phyloP scores from a whole-genome alignment of 352 stramenopile species.

The Globisporangium barbulae region DNA sequence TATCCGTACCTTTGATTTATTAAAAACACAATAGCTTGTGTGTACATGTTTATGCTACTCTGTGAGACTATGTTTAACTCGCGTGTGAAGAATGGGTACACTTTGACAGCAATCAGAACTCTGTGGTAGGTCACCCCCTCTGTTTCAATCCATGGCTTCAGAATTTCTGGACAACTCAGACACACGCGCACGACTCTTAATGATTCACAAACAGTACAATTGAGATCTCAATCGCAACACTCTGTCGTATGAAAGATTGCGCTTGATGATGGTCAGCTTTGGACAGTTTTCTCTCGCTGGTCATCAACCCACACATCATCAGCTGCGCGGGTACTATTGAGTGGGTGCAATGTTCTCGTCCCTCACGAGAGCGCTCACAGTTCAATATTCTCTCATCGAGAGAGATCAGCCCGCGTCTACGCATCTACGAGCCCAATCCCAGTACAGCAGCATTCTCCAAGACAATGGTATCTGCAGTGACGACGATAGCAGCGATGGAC shows the following conservation, averaged over 20 bases:
- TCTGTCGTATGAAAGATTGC: too few species aligned
- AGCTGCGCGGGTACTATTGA: not conserved
- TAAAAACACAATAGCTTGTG: too few species aligned
- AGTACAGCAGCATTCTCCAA: not conserved
- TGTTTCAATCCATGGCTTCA: too few species aligned
- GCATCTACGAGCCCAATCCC: not conserved
- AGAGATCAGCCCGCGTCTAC: not conserved
- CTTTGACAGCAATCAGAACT: too few species aligned
- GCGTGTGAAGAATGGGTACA: too few species aligned
- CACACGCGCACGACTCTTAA: too few species aligned
- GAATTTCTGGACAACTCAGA: too few species aligned
- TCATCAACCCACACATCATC: not conserved
- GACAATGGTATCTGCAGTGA: slow-evolving; percentile 7
- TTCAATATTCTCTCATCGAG: not conserved
- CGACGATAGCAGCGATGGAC: not conserved
- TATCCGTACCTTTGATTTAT: not conserved
- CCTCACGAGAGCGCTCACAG: not conserved
- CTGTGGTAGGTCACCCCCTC: too few species aligned
- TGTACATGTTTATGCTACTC: too few species aligned
- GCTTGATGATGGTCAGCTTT: not conserved
- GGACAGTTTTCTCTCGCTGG: not conserved
- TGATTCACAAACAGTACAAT: too few species aligned
- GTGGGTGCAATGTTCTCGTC: not conserved
- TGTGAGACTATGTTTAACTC: too few species aligned
- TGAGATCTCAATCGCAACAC: too few species aligned